These are phyloP conservation scores for Colletotrichum sidae DNA, from an alignment of 2,329 filamentous ascomycete genomes.

Conservation along the genomic window DNA sequence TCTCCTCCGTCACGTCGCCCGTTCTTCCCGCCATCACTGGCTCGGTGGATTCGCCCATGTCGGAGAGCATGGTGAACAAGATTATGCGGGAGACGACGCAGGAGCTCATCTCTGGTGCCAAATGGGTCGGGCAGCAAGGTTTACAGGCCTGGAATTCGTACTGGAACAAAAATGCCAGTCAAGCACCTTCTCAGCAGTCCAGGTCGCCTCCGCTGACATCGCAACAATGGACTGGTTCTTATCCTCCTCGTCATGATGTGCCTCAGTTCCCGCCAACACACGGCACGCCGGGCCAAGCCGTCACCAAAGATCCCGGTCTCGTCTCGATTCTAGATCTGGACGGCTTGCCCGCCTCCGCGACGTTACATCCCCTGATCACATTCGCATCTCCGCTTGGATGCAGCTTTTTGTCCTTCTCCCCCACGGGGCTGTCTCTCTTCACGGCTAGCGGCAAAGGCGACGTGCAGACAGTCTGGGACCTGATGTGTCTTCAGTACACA, in stretches of 20 bases:
- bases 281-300: constrained; percentile 67
- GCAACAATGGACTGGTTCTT: constrained; percentile 60
- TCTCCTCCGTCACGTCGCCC: constrained; percentile 73
- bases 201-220: constrained; percentile 57
- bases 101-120: constrained; percentile 79
- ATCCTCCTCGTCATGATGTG: constrained; percentile 59
- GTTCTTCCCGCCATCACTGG: constrained; percentile 75
- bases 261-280: constrained; percentile 81
- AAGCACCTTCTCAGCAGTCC: constrained; percentile 57
- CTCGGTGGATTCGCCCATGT: constrained; percentile 77
- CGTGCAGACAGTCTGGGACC: constrained; percentile 83
- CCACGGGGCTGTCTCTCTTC: constrained; percentile 78
- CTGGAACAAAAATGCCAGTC: constrained; percentile 71
- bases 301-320: constrained; percentile 75
- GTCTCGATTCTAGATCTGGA: constrained; percentile 82
- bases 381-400: constrained; percentile 80
- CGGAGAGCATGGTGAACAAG: constrained; percentile 79
- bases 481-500: constrained; percentile 74
- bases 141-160: constrained; percentile 84
- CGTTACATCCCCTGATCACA: constrained; percentile 74
- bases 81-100: constrained; percentile 84
- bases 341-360: constrained; percentile 62
- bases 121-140: constrained; percentile 82
- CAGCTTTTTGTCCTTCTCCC: constrained; percentile 84
- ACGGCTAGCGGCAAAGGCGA: constrained; percentile 88